A percentile compares a stretch with the other conserved stretches of the same genome.
Evolutionary conservation across 169 alveolate genomes (phyloP).

Genomic region (Cryptosporidium canis): DNA sequence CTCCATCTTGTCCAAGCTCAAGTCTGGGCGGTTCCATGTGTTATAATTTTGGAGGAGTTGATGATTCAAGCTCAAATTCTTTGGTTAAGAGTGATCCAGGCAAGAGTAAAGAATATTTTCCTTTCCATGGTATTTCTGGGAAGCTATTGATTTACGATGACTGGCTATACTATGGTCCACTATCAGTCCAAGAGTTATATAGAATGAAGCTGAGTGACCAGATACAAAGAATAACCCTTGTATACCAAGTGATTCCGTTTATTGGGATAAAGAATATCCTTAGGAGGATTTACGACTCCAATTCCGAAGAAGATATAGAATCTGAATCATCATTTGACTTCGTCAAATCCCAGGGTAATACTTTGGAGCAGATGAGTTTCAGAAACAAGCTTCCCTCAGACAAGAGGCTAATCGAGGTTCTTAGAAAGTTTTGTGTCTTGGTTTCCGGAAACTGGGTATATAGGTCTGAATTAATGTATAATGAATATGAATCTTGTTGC

Average conservation of each 20-base stretch:
- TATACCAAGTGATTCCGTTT: conserved; percentile 67
- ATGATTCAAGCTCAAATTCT: conserved; percentile 10
- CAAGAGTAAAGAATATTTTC: neutral
- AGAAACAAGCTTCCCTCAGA: neutral
- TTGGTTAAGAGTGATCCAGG: neutral
- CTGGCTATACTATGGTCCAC: conserved; percentile 51
- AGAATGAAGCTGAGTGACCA: conserved; percentile 52
- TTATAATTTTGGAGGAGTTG: conserved; percentile 53
- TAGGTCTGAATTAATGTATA: conserved; percentile 46
- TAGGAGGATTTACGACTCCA: conserved; percentile 6
- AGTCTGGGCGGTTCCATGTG: conserved; percentile 56
- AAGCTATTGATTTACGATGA: conserved; percentile 42
- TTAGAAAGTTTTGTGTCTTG: conserved; percentile 42
- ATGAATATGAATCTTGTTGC: conserved; percentile 68
- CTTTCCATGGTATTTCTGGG: conserved; percentile 59
- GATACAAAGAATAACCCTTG: conserved; percentile 57
- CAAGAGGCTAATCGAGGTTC: neutral
- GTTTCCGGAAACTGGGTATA: conserved; percentile 71
- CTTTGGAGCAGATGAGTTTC: neutral
- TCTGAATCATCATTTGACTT: neutral
- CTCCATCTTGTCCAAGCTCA: conserved; percentile 59
- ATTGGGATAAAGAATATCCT: conserved; percentile 42
- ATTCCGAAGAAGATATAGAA: neutral
- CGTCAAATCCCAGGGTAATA: neutral
- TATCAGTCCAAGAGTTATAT: conserved; percentile 39